Percentiles rank a stretch among this genome's conserved stretches.
phyloP scores from a whole-genome alignment of 441 rosid species.

The Populus hybrid region DNA sequence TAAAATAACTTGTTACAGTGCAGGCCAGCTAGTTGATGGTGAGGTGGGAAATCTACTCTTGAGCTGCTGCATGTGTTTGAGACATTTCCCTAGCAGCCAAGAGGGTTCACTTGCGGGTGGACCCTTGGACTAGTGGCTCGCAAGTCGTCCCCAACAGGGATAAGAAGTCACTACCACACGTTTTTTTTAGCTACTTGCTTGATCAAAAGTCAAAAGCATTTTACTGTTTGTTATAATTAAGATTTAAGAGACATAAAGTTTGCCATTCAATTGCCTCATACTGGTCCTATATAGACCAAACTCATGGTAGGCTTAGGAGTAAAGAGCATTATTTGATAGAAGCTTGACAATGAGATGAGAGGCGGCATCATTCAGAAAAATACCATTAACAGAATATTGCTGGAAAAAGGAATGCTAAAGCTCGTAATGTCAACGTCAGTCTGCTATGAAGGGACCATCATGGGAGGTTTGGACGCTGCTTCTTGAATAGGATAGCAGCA shows the following conservation, averaged over 20 bases:
- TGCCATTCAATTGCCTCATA: too few species aligned
- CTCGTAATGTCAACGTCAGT: background rate
- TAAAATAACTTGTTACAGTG: too few species aligned
- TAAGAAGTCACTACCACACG: background rate
- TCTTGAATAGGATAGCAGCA: too few species aligned
- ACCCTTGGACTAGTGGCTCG: conserved; percentile 3
- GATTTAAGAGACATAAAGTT: too few species aligned
- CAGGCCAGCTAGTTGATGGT: too few species aligned
- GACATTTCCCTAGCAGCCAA: conserved; percentile 1
- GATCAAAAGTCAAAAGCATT: background rate
- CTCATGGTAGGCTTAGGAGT: too few species aligned
- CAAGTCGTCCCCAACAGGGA: background rate
- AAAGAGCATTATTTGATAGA: too few species aligned
- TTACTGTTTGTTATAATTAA: background rate
- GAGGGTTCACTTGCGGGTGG: conserved; percentile 19
- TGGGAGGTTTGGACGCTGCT: background rate
- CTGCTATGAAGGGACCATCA: background rate
- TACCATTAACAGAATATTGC: too few species aligned
- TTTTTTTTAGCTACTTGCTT: background rate
- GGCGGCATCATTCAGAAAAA: too few species aligned
- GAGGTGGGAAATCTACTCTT: background rate
- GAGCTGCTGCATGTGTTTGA: background rate
- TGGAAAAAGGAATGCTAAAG: background rate
- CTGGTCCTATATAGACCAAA: too few species aligned
- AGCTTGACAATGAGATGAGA: too few species aligned